Evolutionary conservation across 768 basidiomycete genomes (phyloP), one percentile per base, ranked within the genome.

Genomic region (Cystobasidium onofrii): DNA sequence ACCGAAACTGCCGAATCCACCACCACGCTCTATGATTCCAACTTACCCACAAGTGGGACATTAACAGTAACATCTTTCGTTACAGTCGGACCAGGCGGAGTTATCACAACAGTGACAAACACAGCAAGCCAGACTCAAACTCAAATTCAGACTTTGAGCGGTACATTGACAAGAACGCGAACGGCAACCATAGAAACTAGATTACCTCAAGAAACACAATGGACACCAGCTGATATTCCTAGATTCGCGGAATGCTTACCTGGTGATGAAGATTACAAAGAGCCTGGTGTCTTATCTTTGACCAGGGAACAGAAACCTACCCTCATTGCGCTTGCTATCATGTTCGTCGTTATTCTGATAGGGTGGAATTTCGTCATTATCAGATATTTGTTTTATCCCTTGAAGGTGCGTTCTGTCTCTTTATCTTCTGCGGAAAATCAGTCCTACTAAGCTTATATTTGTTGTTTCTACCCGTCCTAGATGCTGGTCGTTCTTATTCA

Each of bases 401-500:
- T 44, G 50, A 76, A 64, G 60, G 61, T 57, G 73, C 43, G 41
- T 29, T 20, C 61, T 12, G 7, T 33, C 54, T 57, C n/a, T n/a
- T n/a, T n/a, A n/a, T n/a, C n/a, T n/a, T n/a, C n/a, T n/a, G n/a
- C n/a, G n/a, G n/a, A n/a, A n/a, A n/a, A n/a, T n/a, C n/a, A n/a
- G n/a, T n/a, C n/a, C n/a, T n/a, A n/a, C n/a, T n/a, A n/a, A n/a
- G n/a, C n/a, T n/a, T n/a, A 33, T 64, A 29, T n/a, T 15, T n/a
- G 9, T 33, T 57, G 55, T 57, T 57, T 57, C 55, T 57, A 57
- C n/a, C n/a, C n/a, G n/a, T n/a, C n/a, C n/a, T 20, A 67, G 65
- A 67, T 67, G 65, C 73, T 55, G 3, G 72, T 73, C 15, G 33
- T 73, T 27, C 27, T 65, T 66, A 44, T 64, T 10, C 72, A 73